Evolutionary conservation across 306 rosid species (phyloP).

Genomic region (Prunus kanzakura): DNA sequence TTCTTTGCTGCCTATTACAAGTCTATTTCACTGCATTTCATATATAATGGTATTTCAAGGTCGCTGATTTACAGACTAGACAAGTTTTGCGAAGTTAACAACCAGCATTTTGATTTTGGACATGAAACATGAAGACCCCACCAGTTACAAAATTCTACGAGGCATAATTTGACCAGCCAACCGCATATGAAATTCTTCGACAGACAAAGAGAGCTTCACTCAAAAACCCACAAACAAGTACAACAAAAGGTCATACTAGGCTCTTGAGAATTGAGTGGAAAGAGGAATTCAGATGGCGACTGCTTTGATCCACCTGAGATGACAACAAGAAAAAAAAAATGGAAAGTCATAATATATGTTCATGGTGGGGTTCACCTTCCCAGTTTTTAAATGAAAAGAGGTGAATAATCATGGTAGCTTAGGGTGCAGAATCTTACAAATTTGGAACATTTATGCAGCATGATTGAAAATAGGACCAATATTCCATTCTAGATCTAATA

Average conservation of each 20-base stretch:
- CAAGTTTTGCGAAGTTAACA: neutral
- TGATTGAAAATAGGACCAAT: neutral
- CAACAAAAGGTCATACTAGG: slow-evolving; percentile 8
- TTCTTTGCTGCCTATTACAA: neutral
- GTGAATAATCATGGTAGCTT: neutral
- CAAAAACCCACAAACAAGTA: slow-evolving; percentile 12
- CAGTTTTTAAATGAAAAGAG: neutral
- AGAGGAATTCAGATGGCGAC: slow-evolving; percentile 10
- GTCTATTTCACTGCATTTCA: neutral
- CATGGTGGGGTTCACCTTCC: slow-evolving; percentile 12
- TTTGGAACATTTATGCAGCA: neutral
- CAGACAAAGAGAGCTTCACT: slow-evolving; percentile 7
- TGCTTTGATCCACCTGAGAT: slow-evolving; percentile 12
- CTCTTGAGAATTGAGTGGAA: slow-evolving; percentile 9
- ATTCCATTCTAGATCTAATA: neutral
- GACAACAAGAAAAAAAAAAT: slow-evolving; percentile 8
- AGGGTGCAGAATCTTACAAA: slow-evolving; percentile 11
- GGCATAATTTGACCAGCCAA: slow-evolving; percentile 41
- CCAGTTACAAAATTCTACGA: slow-evolving; percentile 21
- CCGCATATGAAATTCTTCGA: slow-evolving; percentile 6
- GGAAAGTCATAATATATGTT: neutral
- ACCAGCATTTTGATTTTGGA: neutral
- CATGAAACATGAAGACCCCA: slow-evolving; percentile 40
- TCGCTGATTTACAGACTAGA: neutral
- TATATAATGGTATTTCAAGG: neutral